phyloP scores from a whole-genome alignment of 345 rosid species.

The Pistacia integerrima region DNA sequence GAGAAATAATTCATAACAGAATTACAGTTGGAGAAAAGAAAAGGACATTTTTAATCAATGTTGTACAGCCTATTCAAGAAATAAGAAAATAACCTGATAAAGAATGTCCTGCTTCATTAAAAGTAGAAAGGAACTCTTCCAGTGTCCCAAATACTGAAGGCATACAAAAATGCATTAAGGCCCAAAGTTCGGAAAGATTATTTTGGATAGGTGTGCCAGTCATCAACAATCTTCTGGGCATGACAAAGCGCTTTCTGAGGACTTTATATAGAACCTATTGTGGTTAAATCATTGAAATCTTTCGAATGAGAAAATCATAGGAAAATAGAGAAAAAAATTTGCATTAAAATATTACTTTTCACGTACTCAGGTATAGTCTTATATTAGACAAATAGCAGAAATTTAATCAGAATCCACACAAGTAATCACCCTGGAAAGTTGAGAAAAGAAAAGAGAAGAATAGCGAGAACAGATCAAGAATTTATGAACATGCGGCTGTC shows the following conservation, averaged over 20 bases:
- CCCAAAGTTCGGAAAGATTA: conserved; percentile 91
- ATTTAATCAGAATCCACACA: background rate
- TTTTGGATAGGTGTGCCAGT: conserved; percentile 93
- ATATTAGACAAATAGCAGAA: conserved; percentile 4
- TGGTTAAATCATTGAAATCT: background rate
- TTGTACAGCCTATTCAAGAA: background rate
- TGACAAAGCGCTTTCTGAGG: conserved; percentile 60
- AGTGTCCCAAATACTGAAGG: conserved; percentile 80
- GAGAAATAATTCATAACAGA: too few relatives aligned
- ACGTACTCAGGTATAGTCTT: background rate
- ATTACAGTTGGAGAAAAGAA: too few relatives aligned
- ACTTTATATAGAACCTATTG: conserved; percentile 75
- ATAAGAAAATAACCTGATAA: conserved; percentile 49
- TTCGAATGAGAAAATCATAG: background rate
- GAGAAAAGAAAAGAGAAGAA: conserved; percentile 3
- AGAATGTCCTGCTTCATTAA: conserved; percentile 63
- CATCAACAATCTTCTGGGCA: conserved; percentile 85
- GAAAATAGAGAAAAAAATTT: background rate
- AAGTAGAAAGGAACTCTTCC: conserved; percentile 68
- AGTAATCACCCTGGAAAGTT: background rate
- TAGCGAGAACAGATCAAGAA: background rate
- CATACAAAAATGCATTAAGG: conserved; percentile 92
- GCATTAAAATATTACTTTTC: background rate
- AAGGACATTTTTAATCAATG: background rate
- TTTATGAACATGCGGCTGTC: background rate